Conservation (phyloP, 2,329 filamentous ascomycete genomes). For the Cordyceps tenuipes region DNA sequence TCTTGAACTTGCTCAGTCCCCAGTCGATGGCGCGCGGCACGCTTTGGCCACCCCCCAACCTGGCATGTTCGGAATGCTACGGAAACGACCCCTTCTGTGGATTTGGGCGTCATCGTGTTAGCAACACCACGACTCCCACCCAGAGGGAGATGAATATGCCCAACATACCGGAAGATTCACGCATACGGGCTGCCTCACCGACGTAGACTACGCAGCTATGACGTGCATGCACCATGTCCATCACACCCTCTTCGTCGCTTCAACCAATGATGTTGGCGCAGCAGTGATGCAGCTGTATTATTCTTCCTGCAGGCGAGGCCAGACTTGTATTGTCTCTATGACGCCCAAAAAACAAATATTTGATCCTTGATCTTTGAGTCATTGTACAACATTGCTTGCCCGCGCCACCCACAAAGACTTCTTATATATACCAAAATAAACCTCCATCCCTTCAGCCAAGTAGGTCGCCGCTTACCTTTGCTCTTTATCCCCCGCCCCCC, state of each 20-base stretch:
- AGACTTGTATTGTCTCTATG: background rate
- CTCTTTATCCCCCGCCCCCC: too few species aligned
- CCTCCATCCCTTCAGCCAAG: too few species aligned
- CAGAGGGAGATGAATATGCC: constrained; percentile 13
- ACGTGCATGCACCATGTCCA: constrained; percentile 5
- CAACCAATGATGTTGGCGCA: constrained; percentile 16
- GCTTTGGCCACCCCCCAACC: constrained; percentile 11
- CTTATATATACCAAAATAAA: too few species aligned
- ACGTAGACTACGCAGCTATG: constrained; percentile 9
- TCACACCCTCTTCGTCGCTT: constrained; percentile 1
- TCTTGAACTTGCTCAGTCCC: constrained; percentile 6
- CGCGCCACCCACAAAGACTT: too few species aligned
- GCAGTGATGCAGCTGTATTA: constrained; percentile 15
- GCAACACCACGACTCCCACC: constrained; percentile 7
- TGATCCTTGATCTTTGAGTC: too few species aligned
- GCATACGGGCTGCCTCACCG: constrained; percentile 13
- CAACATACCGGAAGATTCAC: constrained; percentile 13
- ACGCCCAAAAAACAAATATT: too few species aligned
- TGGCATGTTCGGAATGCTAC: constrained; percentile 14
- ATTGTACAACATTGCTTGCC: too few species aligned
- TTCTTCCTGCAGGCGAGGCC: constrained; percentile 14
- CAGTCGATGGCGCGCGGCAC: constrained; percentile 8
- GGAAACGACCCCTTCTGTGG: constrained; percentile 15
- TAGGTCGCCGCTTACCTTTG: too few species aligned
- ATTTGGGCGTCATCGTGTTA: constrained; percentile 11